Evolutionary conservation across 257 asterid genomes (phyloP).

Genomic region (Penstemon barbatus): DNA sequence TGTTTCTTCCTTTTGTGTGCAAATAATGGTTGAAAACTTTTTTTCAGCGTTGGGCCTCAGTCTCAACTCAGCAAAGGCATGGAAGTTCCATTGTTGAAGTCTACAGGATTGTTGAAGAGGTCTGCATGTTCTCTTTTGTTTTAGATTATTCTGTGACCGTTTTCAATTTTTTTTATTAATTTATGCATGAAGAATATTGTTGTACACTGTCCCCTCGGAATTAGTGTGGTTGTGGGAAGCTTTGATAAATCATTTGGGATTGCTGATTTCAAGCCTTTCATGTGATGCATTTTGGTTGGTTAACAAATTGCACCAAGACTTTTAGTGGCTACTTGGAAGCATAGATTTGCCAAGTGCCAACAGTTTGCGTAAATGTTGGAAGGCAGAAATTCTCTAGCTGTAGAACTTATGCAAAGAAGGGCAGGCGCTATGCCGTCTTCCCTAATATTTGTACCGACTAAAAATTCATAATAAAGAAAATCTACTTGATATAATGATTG

Average conservation of each 20-base stretch:
- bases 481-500: slow-evolving; percentile 10
- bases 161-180: neutral
- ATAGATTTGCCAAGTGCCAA: neutral
- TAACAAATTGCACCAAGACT: neutral
- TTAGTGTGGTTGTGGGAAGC: neutral
- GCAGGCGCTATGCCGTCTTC: neutral
- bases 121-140: slow-evolving; percentile 26
- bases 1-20: slow-evolving; percentile 22
- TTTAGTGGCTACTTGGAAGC: slow-evolving; percentile 13
- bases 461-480: neutral
- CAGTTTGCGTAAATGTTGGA: slow-evolving; percentile 8
- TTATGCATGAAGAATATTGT: slow-evolving; percentile 19
- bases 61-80: slow-evolving; percentile 94
- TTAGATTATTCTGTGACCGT: neutral
- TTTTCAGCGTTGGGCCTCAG: slow-evolving; percentile 76
- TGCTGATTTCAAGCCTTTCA: neutral
- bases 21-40: slow-evolving; percentile 27
- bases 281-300: neutral
- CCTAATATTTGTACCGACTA: neutral
- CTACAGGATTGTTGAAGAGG: slow-evolving; percentile 99
- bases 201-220: slow-evolving; percentile 8
- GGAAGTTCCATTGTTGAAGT: slow-evolving; percentile 97
- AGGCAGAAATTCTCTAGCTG: slow-evolving; percentile 5
- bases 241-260: neutral
- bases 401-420: neutral